Base-by-base conservation (phyloP, 2,329 filamentous ascomycete genomes). In the Truncatella angustata region DNA sequence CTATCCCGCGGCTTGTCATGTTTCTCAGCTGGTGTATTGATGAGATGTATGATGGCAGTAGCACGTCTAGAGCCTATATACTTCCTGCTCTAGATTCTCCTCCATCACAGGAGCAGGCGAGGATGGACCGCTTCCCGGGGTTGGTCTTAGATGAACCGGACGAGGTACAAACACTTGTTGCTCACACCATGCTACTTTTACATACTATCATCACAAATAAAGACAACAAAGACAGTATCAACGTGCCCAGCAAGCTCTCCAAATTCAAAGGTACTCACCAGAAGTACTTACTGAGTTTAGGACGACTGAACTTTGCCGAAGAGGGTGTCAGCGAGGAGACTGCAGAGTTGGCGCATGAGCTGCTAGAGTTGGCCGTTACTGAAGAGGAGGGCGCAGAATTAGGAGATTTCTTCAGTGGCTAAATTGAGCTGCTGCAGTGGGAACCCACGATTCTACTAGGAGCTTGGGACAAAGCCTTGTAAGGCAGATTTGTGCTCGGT, bases 251-350 rank as follows among this genome's bases (percentile, higher is more conserved):
- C 45, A 95, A 93, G 66, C 75, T 96, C 4, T 77, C 80, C 0
- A 80, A 81, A 7, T 81, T 89, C 0, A 78, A 83, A 4, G 90
- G 90, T 3, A 89, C 86, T 0, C 82, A 84, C 48, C 91, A 96
- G 63, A 91, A 91, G 49, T 93, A 95, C 62, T 75, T 95, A 1
- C 81, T 97, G 9, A 84, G 85, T 2, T 73, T 99, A 40, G 91
- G 90, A 0, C 75, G 93, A 37, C 73, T 97, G n/a, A 91, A 90
- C 0, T 97, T 96, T 66, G 86, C 84, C 5, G 83, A 85, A 46
- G 87, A 90, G 26, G 69, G 89, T 7, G 80, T 94, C 10, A 77
- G 95, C 24, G 91, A 97, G 69, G 89, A 90, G 57, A 90, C 91
- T 1, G 82, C 87, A 1, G 89, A 93, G 57, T 85, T 87, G 69